Conservation (phyloP, 768 basidiomycete genomes). For the Boletus subcaerulescens region DNA sequence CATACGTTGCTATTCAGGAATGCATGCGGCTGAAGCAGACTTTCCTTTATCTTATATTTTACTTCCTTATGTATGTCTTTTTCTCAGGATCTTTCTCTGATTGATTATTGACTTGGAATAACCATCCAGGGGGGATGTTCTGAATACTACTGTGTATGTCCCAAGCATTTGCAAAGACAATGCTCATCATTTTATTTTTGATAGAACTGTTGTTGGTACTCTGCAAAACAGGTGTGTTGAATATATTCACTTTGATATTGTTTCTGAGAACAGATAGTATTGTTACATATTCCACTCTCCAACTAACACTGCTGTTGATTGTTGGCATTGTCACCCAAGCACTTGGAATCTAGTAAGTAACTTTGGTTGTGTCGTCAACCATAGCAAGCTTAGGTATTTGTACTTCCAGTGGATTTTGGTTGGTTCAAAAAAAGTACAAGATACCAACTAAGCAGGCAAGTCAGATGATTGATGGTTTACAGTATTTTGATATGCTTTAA, state of each 20-base stretch:
- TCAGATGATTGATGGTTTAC: background rate
- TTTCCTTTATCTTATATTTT: conserved; percentile 70
- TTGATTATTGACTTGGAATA: background rate
- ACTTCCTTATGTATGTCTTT: conserved; percentile 64
- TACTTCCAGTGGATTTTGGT: conserved; percentile 54
- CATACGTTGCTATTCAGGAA: conserved; percentile 58
- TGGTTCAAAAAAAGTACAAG: conserved; percentile 61
- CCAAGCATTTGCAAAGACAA: background rate
- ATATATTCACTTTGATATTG: background rate
- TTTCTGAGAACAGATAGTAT: conserved; percentile 40
- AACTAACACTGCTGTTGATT: conserved; percentile 63
- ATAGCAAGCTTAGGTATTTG: background rate
- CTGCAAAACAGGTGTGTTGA: conserved; percentile 60
- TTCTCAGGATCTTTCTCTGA: background rate
- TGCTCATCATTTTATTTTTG: background rate
- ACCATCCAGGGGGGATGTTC: conserved; percentile 59
- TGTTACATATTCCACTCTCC: conserved; percentile 69
- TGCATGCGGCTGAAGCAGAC: conserved; percentile 70
- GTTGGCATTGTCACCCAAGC: conserved; percentile 65
- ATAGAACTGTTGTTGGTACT: conserved; percentile 67
- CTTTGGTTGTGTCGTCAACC: background rate
- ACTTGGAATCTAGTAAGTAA: conserved; percentile 62
- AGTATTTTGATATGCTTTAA: background rate
- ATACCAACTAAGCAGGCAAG: conserved; percentile 58
- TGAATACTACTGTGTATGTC: conserved; percentile 70